Base-by-base conservation (phyloP, 2,329 filamentous ascomycete genomes). In the Davidsoniella neocaledoniae region DNA sequence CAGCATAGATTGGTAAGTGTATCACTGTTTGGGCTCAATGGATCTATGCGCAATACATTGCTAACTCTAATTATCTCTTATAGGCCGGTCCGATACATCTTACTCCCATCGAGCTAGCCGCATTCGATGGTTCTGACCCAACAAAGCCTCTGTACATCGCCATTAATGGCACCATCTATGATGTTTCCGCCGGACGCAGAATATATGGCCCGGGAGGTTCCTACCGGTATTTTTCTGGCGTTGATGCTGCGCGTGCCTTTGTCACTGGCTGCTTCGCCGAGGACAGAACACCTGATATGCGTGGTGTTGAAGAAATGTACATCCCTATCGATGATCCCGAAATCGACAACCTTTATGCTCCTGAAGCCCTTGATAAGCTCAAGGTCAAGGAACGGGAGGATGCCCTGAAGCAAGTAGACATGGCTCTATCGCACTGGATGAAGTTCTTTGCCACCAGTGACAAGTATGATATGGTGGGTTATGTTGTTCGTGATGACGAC, bases 191-290 rank as follows among this genome's bases (percentile, higher is more conserved):
- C 26, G 79, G 79, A 49, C 71, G 76, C 57, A 64, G 73, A 63
- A 69, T 83, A 65, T 91, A 91, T 68, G 85, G 85, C 0, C 81
- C 88, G 0, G 87, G 86, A 25, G 91, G 88, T 4, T 79, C 78
- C 37, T 98, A 98, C 70, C 73, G 80, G 59, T 81, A 83, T 66
- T 94, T 98, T 64, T 77, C 87, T 0, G 91, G 90, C 54, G 73
- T 74, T 54, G 91, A 98, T 65, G 88, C 90, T 33, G 79, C 83
- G 12, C 81, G 91, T 45, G 86, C 81, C 17, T 98, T 87, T 64
- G 79, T 98, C 8, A 96, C 91, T 2, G 86, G 86, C 16, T 98
- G 91, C 64, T 98, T 98, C 67, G 69, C 76, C 38, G 81, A 86
- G 55, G 91, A 98, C 69, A 70, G 80, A 29, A 91, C 81, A 2